Base-by-base conservation (phyloP, 169 alveolate genomes). In the Plasmodium sp. region DNA sequence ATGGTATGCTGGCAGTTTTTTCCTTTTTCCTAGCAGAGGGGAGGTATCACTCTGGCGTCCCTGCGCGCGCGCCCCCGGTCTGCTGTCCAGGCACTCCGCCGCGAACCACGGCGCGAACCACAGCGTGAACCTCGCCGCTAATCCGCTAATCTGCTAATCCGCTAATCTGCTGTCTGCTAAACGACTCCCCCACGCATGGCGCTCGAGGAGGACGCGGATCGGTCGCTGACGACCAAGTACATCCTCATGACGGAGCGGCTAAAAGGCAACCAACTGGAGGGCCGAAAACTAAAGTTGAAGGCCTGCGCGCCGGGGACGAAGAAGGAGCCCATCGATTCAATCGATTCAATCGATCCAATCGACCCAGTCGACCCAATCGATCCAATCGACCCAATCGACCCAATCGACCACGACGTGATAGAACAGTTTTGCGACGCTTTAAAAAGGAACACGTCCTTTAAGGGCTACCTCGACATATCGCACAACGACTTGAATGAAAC, bases 381-480 rank as follows among this genome's bases (percentile, higher is more conserved):
- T 33, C 81, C 41, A 34, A 36, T 1, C 4, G 41, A 36, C 41
- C 14, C 22, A 7, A 56, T 77, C n/a, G 94, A 86, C 48, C 71
- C 22, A 33, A 56, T 86, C n/a, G 94, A 86, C 48, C 81, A 79
- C 34, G 86, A 88, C 81, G 71, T 88, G 18, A 88, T 88, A 56
- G 94, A 88, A 43, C 62, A 62, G n/a, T 88, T 88, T 58, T 77
- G 94, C 81, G 62, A 88, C 18, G 82, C 67, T 56, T 80, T 88
- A 72, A 75, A 88, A 88, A 80, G 33, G 3, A 88, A 88, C 81
- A 88, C 22, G 27, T 18, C 83, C 7, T 88, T 88, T 79, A 56
- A 36, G 9, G 94, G 94, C 18, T 22, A 33, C 41, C 31, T 88
- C 71, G 88, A 88, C 27, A 77, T 88, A 43, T 88, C 94, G 14